A percentile compares a stretch with the other conserved stretches of the same genome.
These are phyloP conservation scores for Micractinium conductrix DNA, from an alignment of 139 green algal species.

Conservation along the genomic window DNA sequence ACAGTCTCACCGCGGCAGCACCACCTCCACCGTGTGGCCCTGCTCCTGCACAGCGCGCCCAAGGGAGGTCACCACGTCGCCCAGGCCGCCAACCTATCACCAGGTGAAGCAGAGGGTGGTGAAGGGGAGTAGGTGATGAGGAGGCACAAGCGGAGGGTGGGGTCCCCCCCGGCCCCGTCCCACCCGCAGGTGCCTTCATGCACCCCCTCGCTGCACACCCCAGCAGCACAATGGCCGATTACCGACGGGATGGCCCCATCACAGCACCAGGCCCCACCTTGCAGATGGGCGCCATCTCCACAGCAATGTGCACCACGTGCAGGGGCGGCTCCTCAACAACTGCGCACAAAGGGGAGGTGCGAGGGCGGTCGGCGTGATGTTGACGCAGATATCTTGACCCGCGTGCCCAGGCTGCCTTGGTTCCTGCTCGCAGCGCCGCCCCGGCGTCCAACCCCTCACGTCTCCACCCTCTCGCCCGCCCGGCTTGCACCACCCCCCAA, in stretches of 20 bases:
- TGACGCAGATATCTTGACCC: no score
- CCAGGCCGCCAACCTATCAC: slow-evolving; percentile 94
- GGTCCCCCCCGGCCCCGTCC: no score
- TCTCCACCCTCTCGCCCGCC: no score
- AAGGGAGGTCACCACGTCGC: slow-evolving; percentile 96
- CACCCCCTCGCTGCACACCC: neutral
- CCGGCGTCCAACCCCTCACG: no score
- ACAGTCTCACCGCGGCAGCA: slow-evolving; percentile 77
- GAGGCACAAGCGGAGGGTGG: neutral
- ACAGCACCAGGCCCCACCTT: no score
- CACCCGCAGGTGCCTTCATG: no score
- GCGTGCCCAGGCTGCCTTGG: no score
- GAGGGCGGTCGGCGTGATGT: no score
- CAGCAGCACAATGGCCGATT: no score
- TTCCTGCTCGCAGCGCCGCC: no score
- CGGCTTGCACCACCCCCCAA: no score
- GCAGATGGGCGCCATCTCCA: slow-evolving; percentile 98
- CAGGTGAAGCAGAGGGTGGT: neutral
- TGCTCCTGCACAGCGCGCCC: slow-evolving; percentile 88
- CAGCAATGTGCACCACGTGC: slow-evolving; percentile 88
- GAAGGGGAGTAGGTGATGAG: neutral
- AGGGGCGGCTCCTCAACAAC: slow-evolving; percentile 62
- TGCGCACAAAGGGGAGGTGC: slow-evolving; percentile 12
- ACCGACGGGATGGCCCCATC: no score
- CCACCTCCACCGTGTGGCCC: slow-evolving; percentile 77